Conservation (phyloP, 345 rosid species). For the Salix viminalis region DNA sequence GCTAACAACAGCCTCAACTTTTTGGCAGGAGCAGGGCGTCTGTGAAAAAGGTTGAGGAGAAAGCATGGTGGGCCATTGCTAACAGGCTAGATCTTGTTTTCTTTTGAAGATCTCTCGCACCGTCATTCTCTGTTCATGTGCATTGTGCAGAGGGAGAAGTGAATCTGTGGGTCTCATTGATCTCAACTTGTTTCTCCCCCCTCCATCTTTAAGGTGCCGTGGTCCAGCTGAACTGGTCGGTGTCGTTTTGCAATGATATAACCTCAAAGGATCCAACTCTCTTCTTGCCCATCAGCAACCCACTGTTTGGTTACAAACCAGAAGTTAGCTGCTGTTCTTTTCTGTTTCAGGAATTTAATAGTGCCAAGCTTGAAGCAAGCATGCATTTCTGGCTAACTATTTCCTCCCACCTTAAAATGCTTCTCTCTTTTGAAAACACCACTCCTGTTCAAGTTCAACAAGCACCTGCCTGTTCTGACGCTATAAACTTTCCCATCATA, state of each 20-base stretch:
- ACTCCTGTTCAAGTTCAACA: neutral
- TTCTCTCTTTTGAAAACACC: neutral
- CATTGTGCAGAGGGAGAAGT: neutral
- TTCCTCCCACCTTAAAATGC: neutral
- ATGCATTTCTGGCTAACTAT: neutral
- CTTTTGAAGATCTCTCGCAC: neutral
- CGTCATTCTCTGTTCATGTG: neutral
- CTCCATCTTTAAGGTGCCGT: neutral
- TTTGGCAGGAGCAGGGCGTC: neutral
- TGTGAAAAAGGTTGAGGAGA: neutral
- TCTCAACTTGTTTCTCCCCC: neutral
- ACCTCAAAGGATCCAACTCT: too few relatives aligned
- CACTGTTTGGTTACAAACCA: neutral
- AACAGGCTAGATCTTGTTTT: neutral
- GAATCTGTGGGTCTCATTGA: conserved; percentile 8
- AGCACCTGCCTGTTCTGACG: too few relatives aligned
- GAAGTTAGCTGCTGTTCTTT: neutral
- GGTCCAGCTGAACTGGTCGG: conserved; percentile 14
- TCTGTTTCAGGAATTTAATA: conserved; percentile 5
- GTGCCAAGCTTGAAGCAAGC: neutral
- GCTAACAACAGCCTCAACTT: neutral
- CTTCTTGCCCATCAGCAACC: neutral
- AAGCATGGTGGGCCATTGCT: neutral
- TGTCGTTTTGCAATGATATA: conserved; percentile 4
- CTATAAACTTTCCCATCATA: neutral